Base-by-base conservation (phyloP, 208 protist genomes). In the Zelonia costaricensis region DNA sequence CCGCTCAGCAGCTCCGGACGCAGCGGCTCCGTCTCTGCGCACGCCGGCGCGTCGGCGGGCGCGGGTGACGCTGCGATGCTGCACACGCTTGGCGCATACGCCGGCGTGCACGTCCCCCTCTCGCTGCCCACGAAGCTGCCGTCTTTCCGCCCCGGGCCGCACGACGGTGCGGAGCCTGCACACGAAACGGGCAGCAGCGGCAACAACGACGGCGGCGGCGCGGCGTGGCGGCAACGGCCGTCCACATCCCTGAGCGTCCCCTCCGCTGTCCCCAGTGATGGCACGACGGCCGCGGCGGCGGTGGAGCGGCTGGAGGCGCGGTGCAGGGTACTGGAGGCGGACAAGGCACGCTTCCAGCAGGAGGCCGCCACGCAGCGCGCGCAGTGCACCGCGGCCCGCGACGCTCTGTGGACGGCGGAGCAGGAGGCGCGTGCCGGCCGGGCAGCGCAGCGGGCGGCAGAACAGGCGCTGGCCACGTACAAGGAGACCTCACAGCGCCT, bases 401-500 rank as follows among this genome's bases (percentile, higher is more conserved):
- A 75, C 16, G 38, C 40, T 4, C 53, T 77, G 16, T 66, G 66
- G 66, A 73, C 59, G 40, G 69, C 54, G 22, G 55, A 57, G 69
- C 58, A 76, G 56, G 62, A 76, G 30, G 42, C 59, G 16, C 62
- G 42, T 8, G 39, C 62, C 16, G 28, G 46, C 28, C 55, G 45
- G 18, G 64, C 54, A 0, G 71, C 57, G 28, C 53, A 63, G 31
- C 62, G 71, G 3, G 62, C 48, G 18, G 58, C 55, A 15, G 56
- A 62, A 39, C 40, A 62, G 10, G 72, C 61, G 33, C 54, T 74
- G 8, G 46, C 46, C 9, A 39, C 44, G 1, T 62, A 73, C 58
- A 65, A 62, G 52, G 66, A 66, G 18, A 73, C 66, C 36, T 55
- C 66, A 20, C 66, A 73, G 44, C 57, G 66, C 6, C 45, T 73